Percentiles rank a stretch among this genome's conserved stretches.
Evolutionary conservation across 805 yeast species (phyloP).

Genomic region (Yamadazyma ubonensis): DNA sequence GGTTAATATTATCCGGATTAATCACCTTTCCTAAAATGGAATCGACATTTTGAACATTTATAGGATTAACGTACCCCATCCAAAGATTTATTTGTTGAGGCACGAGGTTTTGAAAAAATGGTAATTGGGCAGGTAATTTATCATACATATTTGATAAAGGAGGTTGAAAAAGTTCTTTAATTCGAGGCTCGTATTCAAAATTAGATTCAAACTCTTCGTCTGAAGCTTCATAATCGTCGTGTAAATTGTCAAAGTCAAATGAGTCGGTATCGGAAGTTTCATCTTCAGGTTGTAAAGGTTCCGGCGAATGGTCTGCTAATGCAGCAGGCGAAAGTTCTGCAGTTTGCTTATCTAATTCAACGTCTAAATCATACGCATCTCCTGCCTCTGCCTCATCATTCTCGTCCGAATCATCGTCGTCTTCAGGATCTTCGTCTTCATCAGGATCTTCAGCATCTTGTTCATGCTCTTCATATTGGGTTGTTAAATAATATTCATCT

Average conservation of each 20-base stretch:
- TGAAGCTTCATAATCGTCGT: slow-evolving; percentile 50
- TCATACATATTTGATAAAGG: slow-evolving; percentile 50
- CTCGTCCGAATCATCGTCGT: slow-evolving; percentile 13
- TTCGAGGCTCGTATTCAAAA: slow-evolving; percentile 18
- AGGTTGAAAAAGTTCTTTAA: slow-evolving; percentile 54
- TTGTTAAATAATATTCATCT: slow-evolving; percentile 54
- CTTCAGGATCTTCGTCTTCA: slow-evolving; percentile 10
- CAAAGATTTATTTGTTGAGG: slow-evolving; percentile 77
- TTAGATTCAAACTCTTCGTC: slow-evolving; percentile 22
- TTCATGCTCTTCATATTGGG: slow-evolving; percentile 55
- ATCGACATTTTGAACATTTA: background rate
- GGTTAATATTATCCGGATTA: slow-evolving; percentile 14
- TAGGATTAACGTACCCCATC: slow-evolving; percentile 49
- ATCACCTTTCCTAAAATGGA: background rate
- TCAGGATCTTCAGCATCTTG: slow-evolving; percentile 13
- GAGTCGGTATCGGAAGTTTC: slow-evolving; percentile 24
- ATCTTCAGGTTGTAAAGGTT: background rate
- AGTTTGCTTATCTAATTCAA: no score
- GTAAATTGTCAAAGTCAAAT: slow-evolving; percentile 42
- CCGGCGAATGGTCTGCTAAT: no score
- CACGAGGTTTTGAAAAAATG: slow-evolving; percentile 39
- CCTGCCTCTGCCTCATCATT: slow-evolving; percentile 16
- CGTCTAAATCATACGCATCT: no score
- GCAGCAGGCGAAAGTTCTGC: no score
- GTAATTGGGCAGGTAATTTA: slow-evolving; percentile 39